Conservation (phyloP, 2,329 filamentous ascomycete genomes). For the Hansfordia pulvinata region DNA sequence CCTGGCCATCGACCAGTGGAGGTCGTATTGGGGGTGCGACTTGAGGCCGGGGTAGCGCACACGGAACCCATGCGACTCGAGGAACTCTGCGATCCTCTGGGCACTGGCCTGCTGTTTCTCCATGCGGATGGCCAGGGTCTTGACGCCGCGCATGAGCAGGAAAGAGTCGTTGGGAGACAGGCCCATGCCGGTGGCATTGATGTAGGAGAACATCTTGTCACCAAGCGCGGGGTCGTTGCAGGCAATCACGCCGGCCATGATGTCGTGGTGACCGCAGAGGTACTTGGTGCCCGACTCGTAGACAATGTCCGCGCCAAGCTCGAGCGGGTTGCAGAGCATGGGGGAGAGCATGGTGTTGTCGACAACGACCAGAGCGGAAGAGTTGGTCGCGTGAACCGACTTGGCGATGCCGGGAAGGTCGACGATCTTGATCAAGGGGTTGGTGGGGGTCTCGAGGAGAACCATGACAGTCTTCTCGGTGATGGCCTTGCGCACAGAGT, state of each 20-base stretch:
- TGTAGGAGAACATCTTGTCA: constrained; percentile 89
- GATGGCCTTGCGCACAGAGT: constrained; percentile 55
- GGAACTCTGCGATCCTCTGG: constrained; percentile 79
- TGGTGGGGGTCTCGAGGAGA: constrained; percentile 89
- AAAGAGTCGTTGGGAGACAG: constrained; percentile 92
- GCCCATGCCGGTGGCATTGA: constrained; percentile 92
- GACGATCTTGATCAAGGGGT: constrained; percentile 95
- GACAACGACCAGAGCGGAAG: constrained; percentile 72
- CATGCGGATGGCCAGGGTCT: constrained; percentile 95
- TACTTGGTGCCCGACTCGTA: constrained; percentile 99
- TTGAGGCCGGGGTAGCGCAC: constrained; percentile 90
- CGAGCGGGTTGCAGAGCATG: constrained; percentile 83
- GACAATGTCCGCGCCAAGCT: constrained; percentile 87
- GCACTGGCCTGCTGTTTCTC: constrained; percentile 95
- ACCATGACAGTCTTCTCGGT: constrained; percentile 86
- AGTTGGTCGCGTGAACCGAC: constrained; percentile 63
- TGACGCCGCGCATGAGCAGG: constrained; percentile 87
- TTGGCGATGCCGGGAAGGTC: constrained; percentile 74
- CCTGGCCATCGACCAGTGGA: constrained; percentile 91
- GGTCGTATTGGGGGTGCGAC: constrained; percentile 89
- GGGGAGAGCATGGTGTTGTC: constrained; percentile 99
- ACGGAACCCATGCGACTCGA: constrained; percentile 82
- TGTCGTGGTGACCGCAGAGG: constrained; percentile 91
- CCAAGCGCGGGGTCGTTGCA: constrained; percentile 72
- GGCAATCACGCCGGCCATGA: constrained; percentile 96